Percentiles rank a stretch among this genome's conserved stretches.
phyloP scores from a whole-genome alignment of 345 rosid genomes.

The Triadica sebifera region DNA sequence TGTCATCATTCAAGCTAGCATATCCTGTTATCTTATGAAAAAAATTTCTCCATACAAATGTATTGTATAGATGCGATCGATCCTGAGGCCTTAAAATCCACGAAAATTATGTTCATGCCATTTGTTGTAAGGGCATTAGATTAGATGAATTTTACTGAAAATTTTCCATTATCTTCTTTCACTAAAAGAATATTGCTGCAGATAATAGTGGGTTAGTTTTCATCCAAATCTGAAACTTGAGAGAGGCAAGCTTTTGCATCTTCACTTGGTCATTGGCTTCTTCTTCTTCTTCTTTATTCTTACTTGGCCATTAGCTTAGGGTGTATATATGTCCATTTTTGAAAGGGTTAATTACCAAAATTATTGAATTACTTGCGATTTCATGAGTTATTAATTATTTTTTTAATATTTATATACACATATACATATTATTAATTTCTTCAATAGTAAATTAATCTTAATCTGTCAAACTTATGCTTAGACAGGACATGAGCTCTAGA shows the following conservation, averaged over 20 bases:
- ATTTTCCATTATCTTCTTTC: too few species aligned
- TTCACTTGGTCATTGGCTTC: not conserved
- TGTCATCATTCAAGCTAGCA: not conserved
- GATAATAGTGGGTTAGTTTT: not conserved
- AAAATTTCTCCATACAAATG: not conserved
- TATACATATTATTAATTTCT: too few species aligned
- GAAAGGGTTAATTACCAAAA: too few species aligned
- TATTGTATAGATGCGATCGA: constrained; percentile 8
- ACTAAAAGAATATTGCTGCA: not conserved
- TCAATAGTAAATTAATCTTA: too few species aligned
- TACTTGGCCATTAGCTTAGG: too few species aligned
- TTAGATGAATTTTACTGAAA: not conserved
- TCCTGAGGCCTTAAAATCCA: constrained; percentile 6
- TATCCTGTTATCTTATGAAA: not conserved
- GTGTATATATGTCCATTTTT: too few species aligned
- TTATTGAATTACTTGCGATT: too few species aligned
- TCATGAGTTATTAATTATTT: too few species aligned
- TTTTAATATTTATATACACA: too few species aligned
- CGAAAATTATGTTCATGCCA: constrained; percentile 6
- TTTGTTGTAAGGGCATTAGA: too few species aligned
- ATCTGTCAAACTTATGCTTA: not conserved
- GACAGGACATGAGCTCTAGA: too few species aligned
- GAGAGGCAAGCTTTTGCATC: not conserved
- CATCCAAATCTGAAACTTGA: not conserved
- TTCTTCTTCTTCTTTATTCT: too few species aligned